A percentile compares a stretch with the other conserved stretches of the same genome.
phyloP scores from a whole-genome alignment of 139 green algal species.

The Chlamydomonas incerta region DNA sequence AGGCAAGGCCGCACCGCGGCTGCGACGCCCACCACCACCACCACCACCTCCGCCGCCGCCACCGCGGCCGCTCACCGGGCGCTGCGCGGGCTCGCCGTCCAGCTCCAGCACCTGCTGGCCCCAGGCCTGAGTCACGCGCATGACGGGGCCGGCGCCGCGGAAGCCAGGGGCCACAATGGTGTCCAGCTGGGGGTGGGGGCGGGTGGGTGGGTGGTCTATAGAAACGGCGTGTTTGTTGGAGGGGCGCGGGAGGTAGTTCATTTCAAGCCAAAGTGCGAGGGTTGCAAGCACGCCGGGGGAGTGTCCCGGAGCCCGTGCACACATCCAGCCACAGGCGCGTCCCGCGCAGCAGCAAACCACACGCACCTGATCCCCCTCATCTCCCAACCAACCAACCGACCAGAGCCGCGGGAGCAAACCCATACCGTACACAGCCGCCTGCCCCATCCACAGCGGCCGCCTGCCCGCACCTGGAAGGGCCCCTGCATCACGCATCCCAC shows the following conservation, averaged over 20 bases:
- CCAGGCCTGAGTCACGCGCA: neutral
- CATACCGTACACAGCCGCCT: too few relatives aligned
- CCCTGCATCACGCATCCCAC: constrained; percentile 33
- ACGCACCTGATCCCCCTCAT: too few relatives aligned
- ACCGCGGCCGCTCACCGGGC: constrained; percentile 5
- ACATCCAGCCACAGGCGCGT: too few relatives aligned
- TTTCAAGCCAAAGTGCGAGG: too few relatives aligned
- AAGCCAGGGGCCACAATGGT: constrained; percentile 15
- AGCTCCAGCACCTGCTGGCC: constrained; percentile 24
- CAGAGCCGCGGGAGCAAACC: too few relatives aligned
- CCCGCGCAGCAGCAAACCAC: too few relatives aligned
- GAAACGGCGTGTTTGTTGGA: neutral
- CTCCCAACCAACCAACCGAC: too few relatives aligned
- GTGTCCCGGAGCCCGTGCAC: too few relatives aligned
- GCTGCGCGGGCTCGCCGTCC: constrained; percentile 30
- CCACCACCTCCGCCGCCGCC: neutral
- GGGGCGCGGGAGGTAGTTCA: neutral
- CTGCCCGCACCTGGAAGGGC: constrained; percentile 1
- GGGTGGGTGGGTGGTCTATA: neutral
- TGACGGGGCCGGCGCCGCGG: constrained; percentile 11
- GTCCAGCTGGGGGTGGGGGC: constrained; percentile 5
- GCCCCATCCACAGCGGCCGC: neutral
- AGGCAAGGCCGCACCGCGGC: neutral
- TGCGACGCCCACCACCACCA: too few relatives aligned
- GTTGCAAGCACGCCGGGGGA: neutral